Evolutionary conservation across 176 grass and related monocot genomes (phyloP).

Genomic region (Pharus latifolius): DNA sequence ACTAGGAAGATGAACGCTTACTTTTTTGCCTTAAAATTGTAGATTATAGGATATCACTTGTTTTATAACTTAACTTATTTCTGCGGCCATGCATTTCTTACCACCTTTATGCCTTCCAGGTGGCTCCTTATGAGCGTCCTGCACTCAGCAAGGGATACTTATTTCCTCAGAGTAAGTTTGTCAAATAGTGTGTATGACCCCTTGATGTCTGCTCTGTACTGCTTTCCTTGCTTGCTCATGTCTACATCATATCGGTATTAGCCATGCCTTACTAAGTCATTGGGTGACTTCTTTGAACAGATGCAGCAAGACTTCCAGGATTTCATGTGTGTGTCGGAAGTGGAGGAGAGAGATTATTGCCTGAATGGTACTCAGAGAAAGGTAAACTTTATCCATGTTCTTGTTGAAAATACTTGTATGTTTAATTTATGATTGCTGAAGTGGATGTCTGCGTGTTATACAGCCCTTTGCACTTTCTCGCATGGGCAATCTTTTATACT

Average conservation of each 20-base stretch:
- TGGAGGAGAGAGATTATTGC: constrained; percentile 78
- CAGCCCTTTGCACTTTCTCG: not conserved
- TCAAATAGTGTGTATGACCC: not conserved
- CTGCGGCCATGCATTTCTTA: not conserved
- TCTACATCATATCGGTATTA: not conserved
- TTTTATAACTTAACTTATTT: not conserved
- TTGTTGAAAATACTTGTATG: not conserved
- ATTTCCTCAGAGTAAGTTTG: constrained; percentile 71
- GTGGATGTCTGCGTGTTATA: not conserved
- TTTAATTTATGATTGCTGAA: not conserved
- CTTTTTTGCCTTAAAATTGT: too few species aligned
- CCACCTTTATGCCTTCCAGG: constrained; percentile 31
- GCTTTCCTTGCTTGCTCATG: not conserved
- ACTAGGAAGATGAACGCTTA: too few species aligned
- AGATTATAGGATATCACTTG: too few species aligned
- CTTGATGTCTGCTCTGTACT: not conserved
- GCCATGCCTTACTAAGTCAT: not conserved
- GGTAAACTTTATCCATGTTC: constrained; percentile 20
- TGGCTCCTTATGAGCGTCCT: constrained; percentile 90
- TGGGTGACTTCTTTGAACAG: constrained; percentile 27
- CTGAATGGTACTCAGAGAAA: constrained; percentile 95
- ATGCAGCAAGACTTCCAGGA: constrained; percentile 87
- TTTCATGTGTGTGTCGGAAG: constrained; percentile 88
- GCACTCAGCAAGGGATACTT: constrained; percentile 95
- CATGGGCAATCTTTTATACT: not conserved